These are phyloP conservation scores for Jatropha curcas DNA, from an alignment of 345 rosid genomes.

Conservation along the genomic window DNA sequence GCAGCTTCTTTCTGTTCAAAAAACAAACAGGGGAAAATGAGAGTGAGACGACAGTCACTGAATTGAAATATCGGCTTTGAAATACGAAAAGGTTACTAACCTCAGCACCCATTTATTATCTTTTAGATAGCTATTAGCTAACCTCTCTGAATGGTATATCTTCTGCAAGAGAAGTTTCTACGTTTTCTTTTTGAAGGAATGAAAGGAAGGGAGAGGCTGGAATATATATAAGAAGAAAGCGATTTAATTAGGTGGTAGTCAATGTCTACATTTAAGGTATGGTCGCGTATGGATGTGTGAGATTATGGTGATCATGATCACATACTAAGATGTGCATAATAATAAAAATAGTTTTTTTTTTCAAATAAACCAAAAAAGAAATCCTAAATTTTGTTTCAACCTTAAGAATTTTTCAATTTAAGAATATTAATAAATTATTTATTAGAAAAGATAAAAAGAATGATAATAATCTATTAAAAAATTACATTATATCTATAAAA, in stretches of 20 bases:
- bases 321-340: not conserved
- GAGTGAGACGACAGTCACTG: not conserved
- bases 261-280: conserved; percentile 9
- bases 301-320: not conserved
- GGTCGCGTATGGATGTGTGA: not conserved
- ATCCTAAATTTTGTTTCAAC: too few relatives aligned
- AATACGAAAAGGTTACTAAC: conserved; percentile 31
- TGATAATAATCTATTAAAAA: too few relatives aligned
- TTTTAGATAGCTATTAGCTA: too few relatives aligned
- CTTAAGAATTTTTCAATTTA: too few relatives aligned
- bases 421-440: too few relatives aligned
- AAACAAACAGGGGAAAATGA: conserved; percentile 3
- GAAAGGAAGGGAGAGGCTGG: conserved; percentile 14
- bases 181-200: conserved; percentile 6
- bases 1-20: conserved; percentile 37
- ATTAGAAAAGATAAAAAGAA: too few relatives aligned
- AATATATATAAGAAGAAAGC: conserved; percentile 33
- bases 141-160: too few relatives aligned
- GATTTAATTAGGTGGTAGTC: not conserved
- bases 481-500: too few relatives aligned
- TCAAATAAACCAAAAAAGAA: too few relatives aligned
- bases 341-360: too few relatives aligned
- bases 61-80: not conserved
- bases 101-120: conserved; percentile 36
- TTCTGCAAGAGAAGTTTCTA: too few relatives aligned